phyloP scores from a whole-genome alignment of 1,284 basidiomycete species.

The Tilletia walkeri region DNA sequence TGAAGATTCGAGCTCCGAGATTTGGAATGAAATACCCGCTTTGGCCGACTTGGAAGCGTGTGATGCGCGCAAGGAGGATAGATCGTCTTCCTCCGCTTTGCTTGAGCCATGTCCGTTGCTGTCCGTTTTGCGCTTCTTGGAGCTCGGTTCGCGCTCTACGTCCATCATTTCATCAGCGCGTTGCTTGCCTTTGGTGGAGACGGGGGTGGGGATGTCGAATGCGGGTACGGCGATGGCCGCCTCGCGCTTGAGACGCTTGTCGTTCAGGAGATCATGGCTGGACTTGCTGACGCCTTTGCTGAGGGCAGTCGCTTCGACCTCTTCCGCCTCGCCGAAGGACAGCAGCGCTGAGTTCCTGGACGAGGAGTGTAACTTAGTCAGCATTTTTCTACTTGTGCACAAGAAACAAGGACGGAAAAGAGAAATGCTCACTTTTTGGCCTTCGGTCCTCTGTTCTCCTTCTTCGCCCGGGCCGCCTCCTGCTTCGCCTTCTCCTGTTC shows the following conservation, averaged over 20 bases:
- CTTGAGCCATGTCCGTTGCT: background rate
- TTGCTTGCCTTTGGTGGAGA: background rate
- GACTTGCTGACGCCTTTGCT: slow-evolving; percentile 39
- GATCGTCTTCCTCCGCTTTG: background rate
- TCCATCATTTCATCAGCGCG: background rate
- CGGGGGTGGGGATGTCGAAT: slow-evolving; percentile 17
- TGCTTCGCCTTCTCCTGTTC: slow-evolving; percentile 76
- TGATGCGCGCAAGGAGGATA: slow-evolving; percentile 3
- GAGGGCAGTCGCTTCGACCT: slow-evolving; percentile 19
- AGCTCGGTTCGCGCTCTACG: background rate
- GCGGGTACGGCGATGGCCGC: background rate
- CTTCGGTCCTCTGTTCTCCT: slow-evolving; percentile 59
- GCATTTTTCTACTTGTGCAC: no score
- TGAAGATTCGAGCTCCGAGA: slow-evolving; percentile 24
- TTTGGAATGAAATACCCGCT: slow-evolving; percentile 8
- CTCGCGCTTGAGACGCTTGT: slow-evolving; percentile 31
- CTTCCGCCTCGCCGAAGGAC: slow-evolving; percentile 47
- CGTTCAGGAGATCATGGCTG: slow-evolving; percentile 46
- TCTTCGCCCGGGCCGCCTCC: slow-evolving; percentile 67
- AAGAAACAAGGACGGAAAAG: no score
- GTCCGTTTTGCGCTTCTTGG: background rate
- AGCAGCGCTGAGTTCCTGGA: slow-evolving; percentile 37
- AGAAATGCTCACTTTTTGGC: slow-evolving; percentile 31
- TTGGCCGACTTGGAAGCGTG: background rate
- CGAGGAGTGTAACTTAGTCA: no score